A percentile compares a stretch with the other conserved stretches of the same genome.
Evolutionary conservation across 1,284 basidiomycete genomes (phyloP).

Genomic region (Wallemia hederae): DNA sequence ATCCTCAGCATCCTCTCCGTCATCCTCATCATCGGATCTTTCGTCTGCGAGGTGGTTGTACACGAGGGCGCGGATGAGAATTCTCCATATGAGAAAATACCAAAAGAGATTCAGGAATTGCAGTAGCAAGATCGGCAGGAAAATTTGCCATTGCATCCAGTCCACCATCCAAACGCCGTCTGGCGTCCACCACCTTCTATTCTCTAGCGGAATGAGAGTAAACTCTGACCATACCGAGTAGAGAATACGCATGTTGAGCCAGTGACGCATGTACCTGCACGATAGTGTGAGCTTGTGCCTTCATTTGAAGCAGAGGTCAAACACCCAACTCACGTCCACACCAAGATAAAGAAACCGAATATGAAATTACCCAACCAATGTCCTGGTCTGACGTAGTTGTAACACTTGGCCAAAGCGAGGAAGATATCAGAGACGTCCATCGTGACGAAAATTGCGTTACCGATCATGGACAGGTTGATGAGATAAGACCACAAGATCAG

Average conservation of each 20-base stretch:
- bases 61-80: constrained; percentile 18
- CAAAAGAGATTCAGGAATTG: constrained; percentile 70
- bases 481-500: constrained; percentile 76
- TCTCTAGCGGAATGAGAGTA: constrained; percentile 37
- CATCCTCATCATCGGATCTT: constrained; percentile 6
- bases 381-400: constrained; percentile 43
- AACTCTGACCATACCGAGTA: constrained; percentile 63
- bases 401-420: constrained; percentile 57
- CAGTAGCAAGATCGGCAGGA: constrained; percentile 38
- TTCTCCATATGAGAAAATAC: constrained; percentile 52
- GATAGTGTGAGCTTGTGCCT: constrained; percentile 3
- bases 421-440: constrained; percentile 89
- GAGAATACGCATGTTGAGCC: constrained; percentile 60
- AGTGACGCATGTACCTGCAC: constrained; percentile 75
- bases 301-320: background rate
- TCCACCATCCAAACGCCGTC: constrained; percentile 37
- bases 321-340: constrained; percentile 43
- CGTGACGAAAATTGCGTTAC: constrained; percentile 73
- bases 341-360: constrained; percentile 36
- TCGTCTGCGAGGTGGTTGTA: constrained; percentile 4
- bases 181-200: constrained; percentile 11
- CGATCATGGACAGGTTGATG: constrained; percentile 55
- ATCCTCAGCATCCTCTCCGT: constrained; percentile 2
- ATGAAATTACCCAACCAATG: constrained; percentile 21
- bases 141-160: constrained; percentile 64